phyloP scores from a whole-genome alignment of 148 eudicot genomes.

The Fagopyrum homotropicum region DNA sequence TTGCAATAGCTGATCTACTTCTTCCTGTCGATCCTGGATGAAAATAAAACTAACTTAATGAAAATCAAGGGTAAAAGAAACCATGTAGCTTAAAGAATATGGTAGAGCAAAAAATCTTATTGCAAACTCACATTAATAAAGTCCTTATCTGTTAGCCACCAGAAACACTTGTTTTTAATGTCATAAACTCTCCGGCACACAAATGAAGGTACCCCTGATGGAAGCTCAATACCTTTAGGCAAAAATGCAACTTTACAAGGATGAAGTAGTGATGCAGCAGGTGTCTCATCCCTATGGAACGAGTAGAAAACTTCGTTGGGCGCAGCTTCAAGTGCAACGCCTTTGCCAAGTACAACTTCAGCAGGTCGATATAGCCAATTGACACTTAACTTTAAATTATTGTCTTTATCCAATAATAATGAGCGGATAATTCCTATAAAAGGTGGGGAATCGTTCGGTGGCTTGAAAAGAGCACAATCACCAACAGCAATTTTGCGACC shows the following conservation, averaged over 20 bases:
- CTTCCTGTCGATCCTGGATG: slow-evolving; percentile 79
- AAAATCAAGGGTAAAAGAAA: background rate
- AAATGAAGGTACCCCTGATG: slow-evolving; percentile 72
- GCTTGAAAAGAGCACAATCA: slow-evolving; percentile 87
- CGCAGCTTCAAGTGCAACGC: slow-evolving; percentile 53
- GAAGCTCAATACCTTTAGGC: slow-evolving; percentile 82
- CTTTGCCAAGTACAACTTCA: slow-evolving; percentile 64
- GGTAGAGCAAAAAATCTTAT: slow-evolving; percentile 15
- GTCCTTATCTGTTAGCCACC: slow-evolving; percentile 88
- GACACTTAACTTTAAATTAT: slow-evolving; percentile 42
- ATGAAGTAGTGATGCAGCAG: slow-evolving; percentile 86
- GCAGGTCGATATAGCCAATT: slow-evolving; percentile 85
- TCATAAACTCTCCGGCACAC: slow-evolving; percentile 92
- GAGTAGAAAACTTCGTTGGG: slow-evolving; percentile 97
- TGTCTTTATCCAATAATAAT: slow-evolving; percentile 36
- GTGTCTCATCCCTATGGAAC: slow-evolving; percentile 79
- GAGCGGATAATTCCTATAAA: slow-evolving; percentile 68
- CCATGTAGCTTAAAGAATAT: slow-evolving; percentile 1
- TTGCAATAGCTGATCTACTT: slow-evolving; percentile 66
- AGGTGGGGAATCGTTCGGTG: slow-evolving; percentile 56
- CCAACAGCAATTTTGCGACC: slow-evolving; percentile 71
- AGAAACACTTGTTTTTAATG: slow-evolving; percentile 60
- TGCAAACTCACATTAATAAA: slow-evolving; percentile 50
- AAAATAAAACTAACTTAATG: background rate
- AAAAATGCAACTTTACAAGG: slow-evolving; percentile 94